phyloP scores from a whole-genome alignment of 73 alveolate species.

The Paramecium pentaurelia region DNA sequence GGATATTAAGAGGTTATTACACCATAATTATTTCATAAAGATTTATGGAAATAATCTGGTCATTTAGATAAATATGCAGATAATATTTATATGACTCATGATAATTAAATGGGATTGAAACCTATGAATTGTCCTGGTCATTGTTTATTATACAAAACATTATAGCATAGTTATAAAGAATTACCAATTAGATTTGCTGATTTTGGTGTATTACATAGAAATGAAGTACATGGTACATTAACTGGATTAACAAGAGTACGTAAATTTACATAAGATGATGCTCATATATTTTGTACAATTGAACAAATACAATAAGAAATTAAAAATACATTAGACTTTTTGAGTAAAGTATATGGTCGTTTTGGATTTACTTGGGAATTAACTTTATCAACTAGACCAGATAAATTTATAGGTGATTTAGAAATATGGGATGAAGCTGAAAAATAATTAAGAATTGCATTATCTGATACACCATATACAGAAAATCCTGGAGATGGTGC shows the following conservation, averaged over 20 bases:
- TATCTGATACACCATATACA: conserved; percentile 97
- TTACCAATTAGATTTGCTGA: conserved; percentile 98
- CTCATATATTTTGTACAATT: conserved; percentile 98
- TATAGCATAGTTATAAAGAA: conserved; percentile 94
- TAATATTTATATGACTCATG: conserved; percentile 95
- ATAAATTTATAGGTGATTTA: conserved; percentile 86
- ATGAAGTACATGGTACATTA: conserved; percentile 98
- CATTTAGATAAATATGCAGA: conserved; percentile 99
- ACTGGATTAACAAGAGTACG: conserved; percentile 99
- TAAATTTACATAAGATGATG: conserved; percentile 99
- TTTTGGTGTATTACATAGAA: conserved; percentile 99
- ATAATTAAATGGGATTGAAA: conserved; percentile 96
- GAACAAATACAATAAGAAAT: conserved; percentile 94
- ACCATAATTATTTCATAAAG: conserved; percentile 95
- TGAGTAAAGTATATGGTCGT: conserved; percentile 80
- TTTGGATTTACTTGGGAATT: conserved; percentile 95
- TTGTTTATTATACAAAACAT: conserved; percentile 85
- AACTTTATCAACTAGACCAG: conserved; percentile 96
- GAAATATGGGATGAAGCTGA: conserved; percentile 98
- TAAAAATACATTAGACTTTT: conserved; percentile 77
- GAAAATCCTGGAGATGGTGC: conserved; percentile 99
- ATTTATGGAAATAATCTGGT: conserved; percentile 99
- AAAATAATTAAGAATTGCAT: conserved; percentile 82
- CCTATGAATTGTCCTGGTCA: conserved; percentile 99
- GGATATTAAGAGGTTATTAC: conserved; percentile 98